phyloP scores from a whole-genome alignment of 108 stramenopile genomes.

The Nannochloropsis oceanica region DNA sequence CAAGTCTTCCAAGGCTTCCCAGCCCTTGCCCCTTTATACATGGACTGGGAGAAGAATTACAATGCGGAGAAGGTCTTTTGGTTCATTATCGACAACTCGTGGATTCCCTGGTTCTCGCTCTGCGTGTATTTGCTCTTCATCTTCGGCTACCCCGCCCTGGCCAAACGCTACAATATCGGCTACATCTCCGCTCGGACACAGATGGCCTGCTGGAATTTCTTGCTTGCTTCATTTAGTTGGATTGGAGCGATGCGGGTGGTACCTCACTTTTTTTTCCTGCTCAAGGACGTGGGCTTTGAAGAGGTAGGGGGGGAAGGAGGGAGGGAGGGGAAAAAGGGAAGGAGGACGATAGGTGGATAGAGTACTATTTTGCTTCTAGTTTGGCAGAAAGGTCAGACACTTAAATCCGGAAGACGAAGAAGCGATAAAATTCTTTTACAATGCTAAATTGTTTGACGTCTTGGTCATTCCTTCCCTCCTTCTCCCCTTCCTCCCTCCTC shows the following conservation, averaged over 20 bases:
- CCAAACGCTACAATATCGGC: conserved; percentile 14
- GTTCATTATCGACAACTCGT: not conserved
- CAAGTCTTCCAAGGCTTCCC: not conserved
- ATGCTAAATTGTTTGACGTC: too few relatives aligned
- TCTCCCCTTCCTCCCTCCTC: too few relatives aligned
- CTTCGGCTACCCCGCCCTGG: conserved; percentile 8
- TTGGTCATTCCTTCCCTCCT: too few relatives aligned
- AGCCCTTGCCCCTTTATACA: conserved; percentile 1
- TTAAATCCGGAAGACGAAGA: too few relatives aligned
- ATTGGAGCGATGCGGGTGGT: conserved; percentile 24
- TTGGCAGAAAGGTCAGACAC: too few relatives aligned
- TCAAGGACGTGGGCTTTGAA: conserved; percentile 19
- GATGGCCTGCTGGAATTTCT: conserved; percentile 18
- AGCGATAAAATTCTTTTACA: too few relatives aligned
- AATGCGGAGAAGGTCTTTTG: not conserved
- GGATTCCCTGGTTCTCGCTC: not conserved
- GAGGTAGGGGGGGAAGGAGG: too few relatives aligned
- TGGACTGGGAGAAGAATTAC: conserved; percentile 10
- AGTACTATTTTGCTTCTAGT: too few relatives aligned
- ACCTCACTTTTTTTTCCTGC: conserved; percentile 20
- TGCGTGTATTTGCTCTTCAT: conserved; percentile 14
- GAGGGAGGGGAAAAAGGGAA: too few relatives aligned
- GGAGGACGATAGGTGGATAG: too few relatives aligned
- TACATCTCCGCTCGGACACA: not conserved
- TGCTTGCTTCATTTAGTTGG: conserved; percentile 23